Evolutionary conservation across 192 early-diverging fungal genomes (phyloP).

Genomic region (Backusella circina): DNA sequence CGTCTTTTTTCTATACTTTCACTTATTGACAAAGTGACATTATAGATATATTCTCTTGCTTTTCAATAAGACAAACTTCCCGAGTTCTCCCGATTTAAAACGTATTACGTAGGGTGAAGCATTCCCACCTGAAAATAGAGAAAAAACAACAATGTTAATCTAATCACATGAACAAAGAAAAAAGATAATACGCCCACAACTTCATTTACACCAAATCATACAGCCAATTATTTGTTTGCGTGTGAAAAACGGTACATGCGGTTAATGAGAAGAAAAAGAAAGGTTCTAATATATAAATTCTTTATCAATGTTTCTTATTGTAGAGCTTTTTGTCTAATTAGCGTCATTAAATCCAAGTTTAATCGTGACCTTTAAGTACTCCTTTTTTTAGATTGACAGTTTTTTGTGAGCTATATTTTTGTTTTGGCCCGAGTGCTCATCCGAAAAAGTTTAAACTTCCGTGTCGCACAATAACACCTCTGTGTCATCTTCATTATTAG

Average conservation of each 20-base stretch:
- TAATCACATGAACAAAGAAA: not conserved
- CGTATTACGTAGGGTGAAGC: not conserved
- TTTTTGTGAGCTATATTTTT: not conserved
- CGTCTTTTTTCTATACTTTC: not conserved
- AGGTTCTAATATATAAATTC: not conserved
- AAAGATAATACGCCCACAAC: not conserved
- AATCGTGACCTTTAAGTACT: not conserved
- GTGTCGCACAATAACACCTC: not conserved
- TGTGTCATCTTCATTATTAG: not conserved
- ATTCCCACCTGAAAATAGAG: not conserved
- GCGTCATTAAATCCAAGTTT: not conserved
- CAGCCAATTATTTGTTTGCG: not conserved
- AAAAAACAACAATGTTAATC: not conserved
- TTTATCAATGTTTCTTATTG: not conserved
- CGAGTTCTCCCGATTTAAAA: not conserved
- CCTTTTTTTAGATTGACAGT: not conserved
- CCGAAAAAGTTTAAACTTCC: not conserved
- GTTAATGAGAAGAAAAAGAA: not conserved
- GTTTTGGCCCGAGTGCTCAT: not conserved
- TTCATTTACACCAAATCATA: not conserved
- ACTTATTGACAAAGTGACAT: not conserved
- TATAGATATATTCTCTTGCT: not conserved
- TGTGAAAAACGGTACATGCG: not conserved
- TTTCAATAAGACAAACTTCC: not conserved
- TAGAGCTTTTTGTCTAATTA: not conserved